Evolutionary conservation across 805 yeast species (phyloP).

Genomic region (Brettanomyces anomalus): DNA sequence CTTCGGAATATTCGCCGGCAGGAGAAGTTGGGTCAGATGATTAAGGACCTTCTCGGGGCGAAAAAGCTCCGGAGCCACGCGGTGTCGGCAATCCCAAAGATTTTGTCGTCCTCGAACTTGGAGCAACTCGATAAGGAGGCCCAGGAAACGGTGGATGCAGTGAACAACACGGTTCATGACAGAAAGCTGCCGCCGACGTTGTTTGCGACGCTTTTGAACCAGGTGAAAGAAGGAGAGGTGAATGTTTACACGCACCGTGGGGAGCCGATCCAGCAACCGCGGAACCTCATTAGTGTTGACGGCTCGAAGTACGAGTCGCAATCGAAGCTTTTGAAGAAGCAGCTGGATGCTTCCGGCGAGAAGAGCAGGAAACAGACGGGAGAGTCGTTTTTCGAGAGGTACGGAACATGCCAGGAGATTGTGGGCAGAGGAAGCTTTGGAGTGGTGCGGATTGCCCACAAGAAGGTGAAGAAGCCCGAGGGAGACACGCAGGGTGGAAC

Average conservation of each 20-base stretch:
- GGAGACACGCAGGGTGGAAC: slow-evolving; percentile 3
- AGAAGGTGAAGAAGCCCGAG: slow-evolving; percentile 28
- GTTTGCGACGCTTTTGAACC: slow-evolving; percentile 57
- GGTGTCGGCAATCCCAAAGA: slow-evolving; percentile 63
- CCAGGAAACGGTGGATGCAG: slow-evolving; percentile 18
- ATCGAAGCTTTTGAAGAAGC: background rate
- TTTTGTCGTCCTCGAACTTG: slow-evolving; percentile 31
- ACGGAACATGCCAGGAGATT: slow-evolving; percentile 92
- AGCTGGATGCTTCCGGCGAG: background rate
- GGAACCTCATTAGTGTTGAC: slow-evolving; percentile 14
- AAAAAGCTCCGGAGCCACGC: slow-evolving; percentile 65
- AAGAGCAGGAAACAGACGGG: background rate
- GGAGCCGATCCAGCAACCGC: slow-evolving; percentile 13
- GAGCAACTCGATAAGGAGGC: slow-evolving; percentile 21
- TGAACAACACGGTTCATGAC: slow-evolving; percentile 11
- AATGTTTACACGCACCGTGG: slow-evolving; percentile 19
- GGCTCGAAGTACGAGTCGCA: slow-evolving; percentile 2
- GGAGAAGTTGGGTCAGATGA: slow-evolving; percentile 66
- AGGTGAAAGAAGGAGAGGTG: slow-evolving; percentile 33
- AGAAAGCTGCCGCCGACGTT: slow-evolving; percentile 52
- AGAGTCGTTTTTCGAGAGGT: slow-evolving; percentile 68
- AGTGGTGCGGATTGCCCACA: slow-evolving; percentile 82
- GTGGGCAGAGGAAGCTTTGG: slow-evolving; percentile 94
- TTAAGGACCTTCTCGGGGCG: slow-evolving; percentile 68
- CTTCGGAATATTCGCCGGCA: slow-evolving; percentile 69